Evolutionary conservation across 805 yeast species (phyloP).

Genomic region (Maudiozyma serrabonitensis): DNA sequence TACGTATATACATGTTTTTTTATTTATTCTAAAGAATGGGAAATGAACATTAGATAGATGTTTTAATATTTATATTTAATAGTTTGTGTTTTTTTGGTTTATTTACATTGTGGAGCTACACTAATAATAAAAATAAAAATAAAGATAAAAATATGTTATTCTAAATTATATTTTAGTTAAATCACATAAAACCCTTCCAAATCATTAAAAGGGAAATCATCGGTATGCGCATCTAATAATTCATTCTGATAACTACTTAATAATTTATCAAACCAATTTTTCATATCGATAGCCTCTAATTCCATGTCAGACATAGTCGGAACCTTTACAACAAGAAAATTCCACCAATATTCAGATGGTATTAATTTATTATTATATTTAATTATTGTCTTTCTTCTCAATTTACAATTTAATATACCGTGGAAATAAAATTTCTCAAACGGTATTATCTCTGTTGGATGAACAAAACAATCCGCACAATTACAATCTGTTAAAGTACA

Average conservation of each 20-base stretch:
- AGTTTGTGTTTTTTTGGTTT: neutral
- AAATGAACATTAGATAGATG: too few relatives aligned
- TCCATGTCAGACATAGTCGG: slow-evolving; percentile 17
- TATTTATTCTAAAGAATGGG: neutral
- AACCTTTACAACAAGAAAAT: slow-evolving; percentile 19
- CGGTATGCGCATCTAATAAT: slow-evolving; percentile 9
- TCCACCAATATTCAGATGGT: slow-evolving; percentile 30
- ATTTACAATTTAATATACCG: slow-evolving; percentile 20
- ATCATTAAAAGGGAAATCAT: slow-evolving; percentile 5
- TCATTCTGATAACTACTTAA: slow-evolving; percentile 13
- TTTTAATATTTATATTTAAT: too few relatives aligned
- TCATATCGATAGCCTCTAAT: slow-evolving; percentile 17
- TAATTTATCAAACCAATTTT: slow-evolving; percentile 23
- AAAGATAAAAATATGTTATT: neutral
- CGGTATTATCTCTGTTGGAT: slow-evolving; percentile 21
- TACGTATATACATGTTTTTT: too few relatives aligned
- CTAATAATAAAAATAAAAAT: neutral
- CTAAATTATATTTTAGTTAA: neutral
- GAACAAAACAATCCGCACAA: slow-evolving; percentile 18
- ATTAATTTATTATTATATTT: slow-evolving; percentile 21
- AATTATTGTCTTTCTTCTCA: slow-evolving; percentile 22
- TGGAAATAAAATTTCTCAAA: slow-evolving; percentile 17
- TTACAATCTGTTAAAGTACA: slow-evolving; percentile 19
- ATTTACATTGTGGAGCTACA: neutral
- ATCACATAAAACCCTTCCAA: slow-evolving; percentile 10